Percentiles rank a stretch among this genome's conserved stretches.
Conservation (phyloP, 306 rosid genomes). For the Acacia melanoxylon region DNA sequence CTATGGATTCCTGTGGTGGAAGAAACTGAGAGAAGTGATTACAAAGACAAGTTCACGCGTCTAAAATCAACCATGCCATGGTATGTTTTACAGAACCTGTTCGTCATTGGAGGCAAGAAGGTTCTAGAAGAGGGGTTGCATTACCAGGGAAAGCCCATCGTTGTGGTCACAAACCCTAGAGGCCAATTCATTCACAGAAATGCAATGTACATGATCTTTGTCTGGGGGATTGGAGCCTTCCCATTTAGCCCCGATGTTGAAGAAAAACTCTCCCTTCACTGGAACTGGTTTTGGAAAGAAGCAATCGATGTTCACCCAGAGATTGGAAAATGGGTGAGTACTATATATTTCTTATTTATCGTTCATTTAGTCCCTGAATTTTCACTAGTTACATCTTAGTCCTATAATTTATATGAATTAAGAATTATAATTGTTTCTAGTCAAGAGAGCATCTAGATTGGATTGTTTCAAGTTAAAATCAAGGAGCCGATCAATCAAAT, state of each 20-base stretch:
- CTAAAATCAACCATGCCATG: conserved; percentile 43
- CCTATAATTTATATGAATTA: no score
- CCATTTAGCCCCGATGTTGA: conserved; percentile 10
- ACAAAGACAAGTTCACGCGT: conserved; percentile 28
- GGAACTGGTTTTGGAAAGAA: neutral
- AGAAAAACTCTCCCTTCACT: neutral
- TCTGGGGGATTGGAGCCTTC: conserved; percentile 35
- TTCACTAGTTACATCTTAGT: no score
- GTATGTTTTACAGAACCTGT: conserved; percentile 16
- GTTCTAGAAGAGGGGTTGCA: conserved; percentile 36
- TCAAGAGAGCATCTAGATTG: no score
- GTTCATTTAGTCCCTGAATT: no score
- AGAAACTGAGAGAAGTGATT: conserved; percentile 5
- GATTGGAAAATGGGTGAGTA: conserved; percentile 1
- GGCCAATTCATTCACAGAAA: conserved; percentile 33
- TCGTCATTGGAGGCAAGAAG: conserved; percentile 27
- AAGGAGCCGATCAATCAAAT: no score
- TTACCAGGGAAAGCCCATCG: conserved; percentile 34
- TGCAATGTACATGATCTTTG: conserved; percentile 40
- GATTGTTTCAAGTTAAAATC: no score
- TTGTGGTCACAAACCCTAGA: conserved; percentile 34
- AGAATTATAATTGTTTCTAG: no score
- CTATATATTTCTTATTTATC: no score
- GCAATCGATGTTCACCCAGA: neutral
- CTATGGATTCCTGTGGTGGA: conserved; percentile 49